phyloP scores from a whole-genome alignment of 305 asterid species.

The Vinca major region DNA sequence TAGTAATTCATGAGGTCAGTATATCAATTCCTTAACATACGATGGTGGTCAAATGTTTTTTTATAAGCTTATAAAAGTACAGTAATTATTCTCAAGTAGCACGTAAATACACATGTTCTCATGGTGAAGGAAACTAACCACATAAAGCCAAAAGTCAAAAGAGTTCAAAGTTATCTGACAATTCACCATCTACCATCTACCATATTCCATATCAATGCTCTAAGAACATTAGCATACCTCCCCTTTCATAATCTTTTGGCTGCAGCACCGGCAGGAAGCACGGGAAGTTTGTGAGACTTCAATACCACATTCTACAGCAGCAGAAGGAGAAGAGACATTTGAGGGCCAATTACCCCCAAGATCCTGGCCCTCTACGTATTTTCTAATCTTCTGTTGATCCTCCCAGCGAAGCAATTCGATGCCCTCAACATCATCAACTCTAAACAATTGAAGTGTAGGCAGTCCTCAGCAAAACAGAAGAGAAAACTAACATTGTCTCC shows the following conservation, averaged over 20 bases:
- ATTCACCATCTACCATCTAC: background rate
- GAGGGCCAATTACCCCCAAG: slow-evolving; percentile 14
- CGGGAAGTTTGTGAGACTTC: slow-evolving; percentile 78
- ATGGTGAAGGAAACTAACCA: background rate
- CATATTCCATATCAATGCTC: background rate
- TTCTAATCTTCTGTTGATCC: slow-evolving; percentile 78
- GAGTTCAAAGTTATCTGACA: background rate
- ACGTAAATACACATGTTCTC: background rate
- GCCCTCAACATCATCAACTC: slow-evolving; percentile 86
- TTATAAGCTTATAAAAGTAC: too few relatives aligned
- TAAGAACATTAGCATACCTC: slow-evolving; percentile 36
- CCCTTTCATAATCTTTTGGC: slow-evolving; percentile 64
- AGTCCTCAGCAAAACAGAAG: background rate
- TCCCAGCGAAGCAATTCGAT: slow-evolving; percentile 90
- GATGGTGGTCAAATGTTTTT: too few relatives aligned
- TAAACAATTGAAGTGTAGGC: slow-evolving; percentile 4
- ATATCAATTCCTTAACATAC: too few relatives aligned
- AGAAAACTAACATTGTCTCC: background rate
- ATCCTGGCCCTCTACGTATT: slow-evolving; percentile 41
- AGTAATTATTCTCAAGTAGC: too few relatives aligned
- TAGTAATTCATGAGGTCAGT: too few relatives aligned
- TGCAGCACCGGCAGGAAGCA: slow-evolving; percentile 70
- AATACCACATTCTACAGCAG: slow-evolving; percentile 38
- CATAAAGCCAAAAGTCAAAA: background rate
- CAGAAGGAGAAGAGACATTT: slow-evolving; percentile 21